phyloP scores from a whole-genome alignment of 257 asterid genomes.

The Cruciata laevipes region DNA sequence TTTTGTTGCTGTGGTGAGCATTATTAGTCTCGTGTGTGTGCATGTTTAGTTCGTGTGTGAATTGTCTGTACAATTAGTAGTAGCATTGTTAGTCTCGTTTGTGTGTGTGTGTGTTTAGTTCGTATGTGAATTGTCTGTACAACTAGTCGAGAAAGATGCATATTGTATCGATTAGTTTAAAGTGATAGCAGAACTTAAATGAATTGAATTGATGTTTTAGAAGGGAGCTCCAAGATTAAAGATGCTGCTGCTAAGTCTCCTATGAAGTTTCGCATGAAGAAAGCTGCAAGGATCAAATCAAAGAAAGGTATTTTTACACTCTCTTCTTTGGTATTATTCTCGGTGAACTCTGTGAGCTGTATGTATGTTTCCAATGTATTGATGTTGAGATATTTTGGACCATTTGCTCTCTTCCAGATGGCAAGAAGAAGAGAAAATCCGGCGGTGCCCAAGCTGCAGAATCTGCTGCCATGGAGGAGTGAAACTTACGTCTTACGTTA shows the following conservation, averaged over 20 bases:
- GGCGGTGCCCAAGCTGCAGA: slow-evolving; percentile 29
- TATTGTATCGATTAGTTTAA: not conserved
- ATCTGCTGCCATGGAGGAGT: slow-evolving; percentile 56
- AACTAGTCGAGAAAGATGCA: not conserved
- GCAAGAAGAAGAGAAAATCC: slow-evolving; percentile 33
- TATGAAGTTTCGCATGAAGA: slow-evolving; percentile 51
- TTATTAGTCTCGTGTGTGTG: not conserved
- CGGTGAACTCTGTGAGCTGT: not conserved
- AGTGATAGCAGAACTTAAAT: not conserved
- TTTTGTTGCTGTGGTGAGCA: not conserved
- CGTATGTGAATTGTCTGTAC: not conserved
- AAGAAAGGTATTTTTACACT: slow-evolving; percentile 42
- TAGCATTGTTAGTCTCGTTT: not conserved
- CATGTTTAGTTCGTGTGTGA: not conserved
- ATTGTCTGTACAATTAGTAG: too few relatives aligned
- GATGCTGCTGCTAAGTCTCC: slow-evolving; percentile 27
- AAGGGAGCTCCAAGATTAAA: slow-evolving; percentile 26
- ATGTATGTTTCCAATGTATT: not conserved
- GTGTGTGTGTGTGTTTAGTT: not conserved
- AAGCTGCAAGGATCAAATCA: slow-evolving; percentile 42
- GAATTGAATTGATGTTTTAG: not conserved
- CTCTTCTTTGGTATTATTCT: not conserved
- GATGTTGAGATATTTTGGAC: not conserved
- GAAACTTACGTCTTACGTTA: not conserved
- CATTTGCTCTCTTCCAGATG: slow-evolving; percentile 34